Evolutionary conservation across 2,329 filamentous ascomycete genomes (phyloP).

Genomic region (Furcasterigmium furcatum): DNA sequence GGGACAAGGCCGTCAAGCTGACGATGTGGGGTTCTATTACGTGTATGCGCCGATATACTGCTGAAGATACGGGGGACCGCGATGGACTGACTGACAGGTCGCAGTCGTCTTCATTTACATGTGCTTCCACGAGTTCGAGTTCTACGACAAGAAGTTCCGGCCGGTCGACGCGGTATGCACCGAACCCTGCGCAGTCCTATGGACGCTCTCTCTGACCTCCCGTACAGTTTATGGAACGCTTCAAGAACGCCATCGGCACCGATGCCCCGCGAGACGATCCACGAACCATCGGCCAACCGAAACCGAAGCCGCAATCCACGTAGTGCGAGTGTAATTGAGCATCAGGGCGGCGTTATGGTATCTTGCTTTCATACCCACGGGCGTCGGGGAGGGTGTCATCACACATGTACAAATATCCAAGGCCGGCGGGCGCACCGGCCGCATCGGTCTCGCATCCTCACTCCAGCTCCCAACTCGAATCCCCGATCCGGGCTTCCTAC

Average conservation of each 20-base stretch:
- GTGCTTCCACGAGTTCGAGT: constrained; percentile 40
- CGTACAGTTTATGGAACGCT: constrained; percentile 29
- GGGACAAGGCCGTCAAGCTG: constrained; percentile 63
- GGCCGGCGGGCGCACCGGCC: background rate
- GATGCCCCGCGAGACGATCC: constrained; percentile 34
- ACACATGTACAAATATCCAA: background rate
- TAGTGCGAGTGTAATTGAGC: constrained; percentile 5
- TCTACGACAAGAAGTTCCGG: constrained; percentile 38
- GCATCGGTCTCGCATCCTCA: background rate
- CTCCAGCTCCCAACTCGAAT: background rate
- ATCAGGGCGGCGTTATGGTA: constrained; percentile 14
- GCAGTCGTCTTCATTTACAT: constrained; percentile 9
- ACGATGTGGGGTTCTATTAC: constrained; percentile 58
- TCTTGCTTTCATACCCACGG: constrained; percentile 1
- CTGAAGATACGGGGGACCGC: too few species aligned
- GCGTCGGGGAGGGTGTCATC: background rate
- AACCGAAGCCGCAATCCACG: constrained; percentile 5
- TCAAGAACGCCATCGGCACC: constrained; percentile 36
- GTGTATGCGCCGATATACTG: constrained; percentile 48
- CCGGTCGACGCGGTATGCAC: constrained; percentile 34
- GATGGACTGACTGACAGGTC: background rate
- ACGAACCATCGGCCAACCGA: constrained; percentile 6
- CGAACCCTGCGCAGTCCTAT: background rate
- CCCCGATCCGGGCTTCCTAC: constrained; percentile 15
- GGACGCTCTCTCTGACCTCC: background rate